Evolutionary conservation across 441 rosid species (phyloP), one percentile per base, ranked within the genome.

Genomic region (Gossypium aridum): DNA sequence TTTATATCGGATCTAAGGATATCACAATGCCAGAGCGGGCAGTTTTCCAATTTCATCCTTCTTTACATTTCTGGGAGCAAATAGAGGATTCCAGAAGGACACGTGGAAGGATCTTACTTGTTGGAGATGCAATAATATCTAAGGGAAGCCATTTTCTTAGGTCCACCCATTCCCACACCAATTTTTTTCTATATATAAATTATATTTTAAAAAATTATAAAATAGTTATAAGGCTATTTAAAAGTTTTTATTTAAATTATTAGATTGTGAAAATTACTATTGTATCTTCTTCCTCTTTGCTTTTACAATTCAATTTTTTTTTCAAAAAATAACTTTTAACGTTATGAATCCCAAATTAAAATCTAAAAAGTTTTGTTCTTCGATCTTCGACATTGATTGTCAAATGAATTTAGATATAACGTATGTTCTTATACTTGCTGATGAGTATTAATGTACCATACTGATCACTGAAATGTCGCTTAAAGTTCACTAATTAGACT

Each of bases 41-140:
- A 5, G n/a, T 45, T 45, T 45, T 45, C n/a, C 14, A 13, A 10
- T 47, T 47, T 47, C 37, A 31, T 31, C 37, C 1, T 31, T 31
- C 37, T 31, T 31, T 55, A 16, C 22, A 1, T 10, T 59, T 23
- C 34, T 12, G 64, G 34, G 64, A 25, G 64, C 25, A 54, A 77
- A 54, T 69, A 81, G 90, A 75, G 74, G 84, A 4, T 80, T 83
- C 88, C 10, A 12, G 79, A 54, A 13, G 43, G 79, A 78, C 92
- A 85, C 90, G 85, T 86, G 92, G 84, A 62, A 23, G 34, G 23
- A 54, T 25, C 13, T 71, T 47, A 73, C 66, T 26, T 34, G 49
- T 12, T 3, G 2, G 2, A 19, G 28, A 16, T 7, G 43, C 13
- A 17, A 70, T 64, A 72, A 72, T 28, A 76, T 80, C 65, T 4